A percentile compares a stretch with the other conserved stretches of the same genome.
phyloP scores from a whole-genome alignment of 108 stramenopile genomes.

The Seminavis robusta region DNA sequence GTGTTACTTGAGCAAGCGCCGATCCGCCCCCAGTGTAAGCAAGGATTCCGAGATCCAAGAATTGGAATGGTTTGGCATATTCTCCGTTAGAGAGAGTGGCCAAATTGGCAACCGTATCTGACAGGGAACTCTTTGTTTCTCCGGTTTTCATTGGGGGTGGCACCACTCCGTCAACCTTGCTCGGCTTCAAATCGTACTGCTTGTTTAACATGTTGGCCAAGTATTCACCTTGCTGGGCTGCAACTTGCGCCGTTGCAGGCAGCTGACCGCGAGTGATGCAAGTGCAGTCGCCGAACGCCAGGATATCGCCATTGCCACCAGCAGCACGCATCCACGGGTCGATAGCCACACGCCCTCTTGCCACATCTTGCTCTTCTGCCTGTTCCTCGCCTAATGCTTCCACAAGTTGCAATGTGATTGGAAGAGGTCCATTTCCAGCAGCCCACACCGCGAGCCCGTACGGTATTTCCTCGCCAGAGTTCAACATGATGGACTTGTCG shows the following conservation, averaged over 20 bases:
- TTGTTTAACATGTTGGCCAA: conserved; percentile 78
- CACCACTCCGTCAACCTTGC: conserved; percentile 26
- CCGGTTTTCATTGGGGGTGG: conserved; percentile 50
- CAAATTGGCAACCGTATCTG: conserved; percentile 63
- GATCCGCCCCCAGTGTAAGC: conserved; percentile 90
- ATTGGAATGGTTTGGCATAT: conserved; percentile 92
- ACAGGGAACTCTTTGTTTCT: conserved; percentile 31
- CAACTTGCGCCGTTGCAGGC: conserved; percentile 32
- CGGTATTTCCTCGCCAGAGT: conserved; percentile 63
- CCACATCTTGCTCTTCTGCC: conserved; percentile 42
- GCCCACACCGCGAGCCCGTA: conserved; percentile 95
- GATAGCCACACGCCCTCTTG: conserved; percentile 82
- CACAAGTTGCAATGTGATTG: conserved; percentile 69
- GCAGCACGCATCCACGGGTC: conserved; percentile 92
- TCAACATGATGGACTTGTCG: conserved; percentile 62
- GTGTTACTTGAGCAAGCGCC: conserved; percentile 77
- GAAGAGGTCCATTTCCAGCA: conserved; percentile 92
- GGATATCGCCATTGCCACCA: conserved; percentile 74
- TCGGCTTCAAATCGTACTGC: conserved; percentile 67
- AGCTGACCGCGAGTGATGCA: conserved; percentile 22
- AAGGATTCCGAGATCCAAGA: conserved; percentile 91
- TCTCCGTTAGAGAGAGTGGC: conserved; percentile 38
- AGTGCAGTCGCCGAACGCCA: conserved; percentile 91
- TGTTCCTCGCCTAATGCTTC: conserved; percentile 67
- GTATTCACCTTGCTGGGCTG: conserved; percentile 91